Evolutionary conservation across 495 filamentous ascomycete genomes (phyloP).

Genomic region (Aspergillus bertholletiae): DNA sequence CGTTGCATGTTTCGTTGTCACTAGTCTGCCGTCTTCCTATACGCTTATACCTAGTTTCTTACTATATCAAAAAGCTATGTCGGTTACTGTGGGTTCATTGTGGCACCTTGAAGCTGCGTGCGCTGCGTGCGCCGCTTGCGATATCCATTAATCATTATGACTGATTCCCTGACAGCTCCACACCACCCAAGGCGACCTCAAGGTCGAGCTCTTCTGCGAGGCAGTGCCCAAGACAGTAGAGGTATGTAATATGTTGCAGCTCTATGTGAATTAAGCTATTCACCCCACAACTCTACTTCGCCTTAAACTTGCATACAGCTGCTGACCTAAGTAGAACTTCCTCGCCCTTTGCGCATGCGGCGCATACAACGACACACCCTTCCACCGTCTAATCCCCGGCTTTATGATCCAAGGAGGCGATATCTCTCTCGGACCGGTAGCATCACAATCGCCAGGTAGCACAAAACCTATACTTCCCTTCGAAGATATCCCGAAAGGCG

Average conservation of each 20-base stretch:
- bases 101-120: neutral
- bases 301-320: no score
- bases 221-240: conserved; percentile 86
- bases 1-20: no score
- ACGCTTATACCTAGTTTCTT: no score
- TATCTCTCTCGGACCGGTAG: conserved; percentile 57
- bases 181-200: conserved; percentile 86
- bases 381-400: conserved; percentile 83
- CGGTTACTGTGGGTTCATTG: conserved; percentile 24
- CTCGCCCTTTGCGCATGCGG: conserved; percentile 87
- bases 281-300: no score
- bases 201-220: conserved; percentile 96
- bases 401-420: conserved; percentile 95
- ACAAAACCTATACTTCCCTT: conserved; percentile 40
- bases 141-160: neutral
- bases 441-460: conserved; percentile 30
- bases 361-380: conserved; percentile 83
- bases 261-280: neutral
- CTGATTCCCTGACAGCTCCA: conserved; percentile 69
- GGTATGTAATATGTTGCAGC: conserved; percentile 32
- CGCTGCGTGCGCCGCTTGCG: no score
- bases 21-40: no score
- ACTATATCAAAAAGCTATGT: conserved; percentile 17
- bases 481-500: conserved; percentile 65
- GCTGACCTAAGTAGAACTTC: conserved; percentile 88